Evolutionary conservation across 2,329 filamentous ascomycete species (phyloP).

Genomic region (Ophiostoma tasmaniense): DNA sequence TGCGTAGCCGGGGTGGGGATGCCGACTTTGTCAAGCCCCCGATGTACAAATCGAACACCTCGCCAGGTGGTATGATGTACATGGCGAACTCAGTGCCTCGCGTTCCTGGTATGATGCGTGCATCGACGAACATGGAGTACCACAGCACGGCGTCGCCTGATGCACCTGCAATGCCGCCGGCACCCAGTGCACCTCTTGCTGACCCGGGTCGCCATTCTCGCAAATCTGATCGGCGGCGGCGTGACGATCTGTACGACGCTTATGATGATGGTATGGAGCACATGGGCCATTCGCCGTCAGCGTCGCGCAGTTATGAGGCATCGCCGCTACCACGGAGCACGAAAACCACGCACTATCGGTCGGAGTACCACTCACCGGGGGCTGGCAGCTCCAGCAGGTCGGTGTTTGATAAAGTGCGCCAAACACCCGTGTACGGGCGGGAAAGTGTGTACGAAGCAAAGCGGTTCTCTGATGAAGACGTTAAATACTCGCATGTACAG

Average conservation of each 20-base stretch:
- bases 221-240: slow-evolving; percentile 19
- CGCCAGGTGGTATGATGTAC: slow-evolving; percentile 20
- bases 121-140: slow-evolving; percentile 21
- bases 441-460: slow-evolving; percentile 21
- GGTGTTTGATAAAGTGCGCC: slow-evolving; percentile 17
- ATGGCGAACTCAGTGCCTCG: slow-evolving; percentile 19
- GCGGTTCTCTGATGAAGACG: slow-evolving; percentile 20
- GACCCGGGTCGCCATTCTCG: slow-evolving; percentile 8
- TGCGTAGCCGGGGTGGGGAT: slow-evolving; percentile 5
- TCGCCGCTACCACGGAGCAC: background rate
- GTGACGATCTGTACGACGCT: slow-evolving; percentile 10
- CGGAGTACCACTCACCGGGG: background rate
- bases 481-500: slow-evolving; percentile 18
- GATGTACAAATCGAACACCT: slow-evolving; percentile 24
- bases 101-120: slow-evolving; percentile 16
- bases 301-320: background rate
- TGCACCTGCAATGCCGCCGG: slow-evolving; percentile 12
- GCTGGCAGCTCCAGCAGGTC: background rate
- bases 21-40: slow-evolving; percentile 19
- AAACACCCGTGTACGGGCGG: slow-evolving; percentile 13
- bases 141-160: slow-evolving; percentile 8
- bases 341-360: background rate
- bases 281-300: background rate
- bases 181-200: background rate
- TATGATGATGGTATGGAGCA: slow-evolving; percentile 16